Base-by-base conservation (phyloP, 495 filamentous ascomycete genomes). In the Talaromyces liani region DNA sequence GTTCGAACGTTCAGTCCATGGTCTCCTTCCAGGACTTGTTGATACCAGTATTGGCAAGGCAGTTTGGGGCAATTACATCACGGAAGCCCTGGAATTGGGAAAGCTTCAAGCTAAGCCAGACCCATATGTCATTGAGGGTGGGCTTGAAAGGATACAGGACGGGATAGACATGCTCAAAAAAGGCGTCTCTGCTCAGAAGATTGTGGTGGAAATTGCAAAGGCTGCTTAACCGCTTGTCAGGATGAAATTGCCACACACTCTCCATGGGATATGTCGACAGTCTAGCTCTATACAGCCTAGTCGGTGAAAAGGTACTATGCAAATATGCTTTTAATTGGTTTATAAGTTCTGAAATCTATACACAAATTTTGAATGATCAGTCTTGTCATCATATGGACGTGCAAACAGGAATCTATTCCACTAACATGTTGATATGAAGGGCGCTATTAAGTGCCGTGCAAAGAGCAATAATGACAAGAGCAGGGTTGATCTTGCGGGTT, bases 11-110 rank as follows among this genome's bases (percentile, higher is more conserved):
- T 49, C 9, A 55, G 51, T 55, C 51, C 29, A 22, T 18, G 51
- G 51, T 27, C 25, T 25, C 24, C 4, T 29, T 27, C 51, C 22
- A 29, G 51, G 45, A 49, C 45, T 49, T 6, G 3, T 55, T 29
- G 51, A 55, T 29, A 55, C 51, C 9, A 29, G 12, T 8, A 69
- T 81, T 10, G 70, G 75, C 1, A 65, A 69, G 49, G 72, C 70
- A 3, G 63, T 84, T 10, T 84, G 67, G 29, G 65, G 39, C 16
- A 70, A 77, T n/a, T 82, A 70, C 64, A 58, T 83, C 10, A 76
- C 77, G 0, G 7, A 64, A 6, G 80, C 79, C 5, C 66, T 82
- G 16, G 67, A 58, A 16, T 12, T 59, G 6, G 64, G 62, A 5
- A 61, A 24, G 3, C 72, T 67, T 4, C 58, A 49, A 63, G 7